phyloP scores from a whole-genome alignment of 352 stramenopile genomes.

The Globisporangium nodosum region DNA sequence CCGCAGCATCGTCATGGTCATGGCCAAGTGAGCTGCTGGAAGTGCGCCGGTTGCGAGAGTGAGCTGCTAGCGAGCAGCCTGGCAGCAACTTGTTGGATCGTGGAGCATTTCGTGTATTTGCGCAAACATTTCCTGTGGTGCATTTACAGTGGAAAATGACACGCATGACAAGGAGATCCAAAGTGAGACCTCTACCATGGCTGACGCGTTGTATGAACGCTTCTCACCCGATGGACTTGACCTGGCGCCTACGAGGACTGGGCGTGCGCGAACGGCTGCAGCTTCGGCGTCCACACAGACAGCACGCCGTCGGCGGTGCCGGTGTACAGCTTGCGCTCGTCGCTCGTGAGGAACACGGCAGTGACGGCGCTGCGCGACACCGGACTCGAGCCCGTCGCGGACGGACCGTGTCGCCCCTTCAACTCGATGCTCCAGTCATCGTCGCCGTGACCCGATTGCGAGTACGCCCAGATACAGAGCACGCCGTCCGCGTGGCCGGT shows the following conservation, averaged over 20 bases:
- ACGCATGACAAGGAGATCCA: too few relatives aligned
- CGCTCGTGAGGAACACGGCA: conserved; percentile 34
- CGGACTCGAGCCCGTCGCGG: conserved; percentile 18
- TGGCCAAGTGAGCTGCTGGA: not conserved
- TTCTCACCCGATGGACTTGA: too few relatives aligned
- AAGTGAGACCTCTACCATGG: too few relatives aligned
- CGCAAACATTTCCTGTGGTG: too few relatives aligned
- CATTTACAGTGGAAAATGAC: too few relatives aligned
- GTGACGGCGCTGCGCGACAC: conserved; percentile 33
- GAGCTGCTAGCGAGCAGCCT: too few relatives aligned
- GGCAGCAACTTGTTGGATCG: too few relatives aligned
- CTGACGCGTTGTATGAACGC: too few relatives aligned
- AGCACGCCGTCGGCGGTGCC: conserved; percentile 49
- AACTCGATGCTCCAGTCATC: conserved; percentile 47
- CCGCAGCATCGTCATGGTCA: not conserved
- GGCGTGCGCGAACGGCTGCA: not conserved
- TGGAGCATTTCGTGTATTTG: too few relatives aligned
- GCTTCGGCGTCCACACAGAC: conserved; percentile 34
- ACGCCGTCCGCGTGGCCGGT: conserved; percentile 59
- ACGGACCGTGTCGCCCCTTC: conserved; percentile 30
- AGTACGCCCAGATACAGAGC: conserved; percentile 64
- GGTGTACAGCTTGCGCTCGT: conserved; percentile 62
- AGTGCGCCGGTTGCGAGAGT: too few relatives aligned
- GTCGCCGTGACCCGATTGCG: conserved; percentile 31
- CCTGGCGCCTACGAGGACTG: too few relatives aligned